These are phyloP conservation scores for Angomonas ambiguus DNA, from an alignment of 208 protist genomes.

Conservation along the genomic window DNA sequence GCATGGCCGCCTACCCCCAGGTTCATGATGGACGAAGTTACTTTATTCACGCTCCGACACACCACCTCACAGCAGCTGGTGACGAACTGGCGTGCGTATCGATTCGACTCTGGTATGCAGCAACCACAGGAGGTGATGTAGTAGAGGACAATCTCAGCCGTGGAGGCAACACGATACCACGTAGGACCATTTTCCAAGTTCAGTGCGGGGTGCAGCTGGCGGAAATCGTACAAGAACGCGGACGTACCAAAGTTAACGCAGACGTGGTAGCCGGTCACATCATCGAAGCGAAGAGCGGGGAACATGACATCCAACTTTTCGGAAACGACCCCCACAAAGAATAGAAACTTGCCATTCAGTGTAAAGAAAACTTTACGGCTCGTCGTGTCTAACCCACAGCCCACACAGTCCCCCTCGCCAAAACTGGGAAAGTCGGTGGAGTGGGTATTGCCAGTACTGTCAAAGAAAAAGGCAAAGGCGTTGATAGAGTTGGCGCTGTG, in stretches of 20 bases:
- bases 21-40: constrained; percentile 70
- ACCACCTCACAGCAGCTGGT: constrained; percentile 67
- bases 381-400: constrained; percentile 73
- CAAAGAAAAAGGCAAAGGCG: constrained; percentile 60
- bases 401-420: constrained; percentile 66
- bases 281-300: constrained; percentile 64
- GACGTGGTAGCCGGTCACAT: constrained; percentile 38
- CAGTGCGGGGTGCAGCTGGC: constrained; percentile 66
- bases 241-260: constrained; percentile 81
- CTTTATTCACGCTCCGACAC: constrained; percentile 60
- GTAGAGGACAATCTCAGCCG: constrained; percentile 66
- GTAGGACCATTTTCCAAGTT: constrained; percentile 38
- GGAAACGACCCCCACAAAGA: constrained; percentile 42
- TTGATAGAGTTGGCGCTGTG: constrained; percentile 10
- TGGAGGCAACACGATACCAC: constrained; percentile 74
- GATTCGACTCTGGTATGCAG: constrained; percentile 38
- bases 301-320: constrained; percentile 43
- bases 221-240: constrained; percentile 78
- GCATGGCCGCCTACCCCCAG: constrained; percentile 31
- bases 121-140: constrained; percentile 71
- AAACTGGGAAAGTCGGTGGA: constrained; percentile 48
- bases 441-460: constrained; percentile 54
- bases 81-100: constrained; percentile 29
- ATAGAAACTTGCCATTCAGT: constrained; percentile 77
- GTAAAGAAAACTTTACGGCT: constrained; percentile 80